A percentile compares a stretch with the other conserved stretches of the same genome.
phyloP scores from a whole-genome alignment of 1,284 basidiomycete genomes.

The Malassezia caprae region DNA sequence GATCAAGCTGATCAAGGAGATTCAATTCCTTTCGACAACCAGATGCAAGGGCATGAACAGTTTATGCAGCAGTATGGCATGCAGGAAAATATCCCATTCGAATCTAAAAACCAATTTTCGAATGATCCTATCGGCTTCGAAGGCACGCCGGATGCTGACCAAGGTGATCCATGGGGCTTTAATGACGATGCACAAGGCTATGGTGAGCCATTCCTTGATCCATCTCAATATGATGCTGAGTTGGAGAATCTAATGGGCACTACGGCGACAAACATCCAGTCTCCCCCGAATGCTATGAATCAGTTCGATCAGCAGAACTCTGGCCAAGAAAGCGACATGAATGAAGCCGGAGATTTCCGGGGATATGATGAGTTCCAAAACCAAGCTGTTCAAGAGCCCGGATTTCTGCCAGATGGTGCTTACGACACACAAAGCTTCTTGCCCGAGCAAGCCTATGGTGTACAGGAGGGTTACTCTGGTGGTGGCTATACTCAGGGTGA shows the following conservation, averaged over 20 bases:
- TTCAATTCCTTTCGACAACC: not conserved
- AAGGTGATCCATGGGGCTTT: not conserved
- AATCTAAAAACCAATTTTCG: not conserved
- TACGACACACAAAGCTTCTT: not conserved
- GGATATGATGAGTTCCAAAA: not conserved
- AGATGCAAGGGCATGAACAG: not conserved
- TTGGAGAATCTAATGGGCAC: conserved; percentile 4
- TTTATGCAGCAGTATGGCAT: not conserved
- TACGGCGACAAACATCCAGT: not conserved
- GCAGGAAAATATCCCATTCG: not conserved
- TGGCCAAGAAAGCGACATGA: not conserved
- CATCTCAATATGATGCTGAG: conserved; percentile 16
- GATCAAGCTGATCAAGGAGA: not conserved
- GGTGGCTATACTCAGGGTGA: not conserved
- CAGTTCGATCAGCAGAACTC: not conserved
- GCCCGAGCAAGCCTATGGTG: not conserved
- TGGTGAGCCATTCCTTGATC: conserved; percentile 14
- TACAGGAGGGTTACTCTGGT: not conserved
- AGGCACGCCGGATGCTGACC: not conserved
- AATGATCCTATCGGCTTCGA: not conserved
- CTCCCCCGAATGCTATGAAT: not conserved
- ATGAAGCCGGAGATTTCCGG: not conserved
- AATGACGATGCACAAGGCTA: not conserved
- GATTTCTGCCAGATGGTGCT: not conserved
- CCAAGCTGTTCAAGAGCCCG: not conserved